Base-by-base conservation (phyloP, 2,329 filamentous ascomycete species). In the Fusarium keratoplasticum region DNA sequence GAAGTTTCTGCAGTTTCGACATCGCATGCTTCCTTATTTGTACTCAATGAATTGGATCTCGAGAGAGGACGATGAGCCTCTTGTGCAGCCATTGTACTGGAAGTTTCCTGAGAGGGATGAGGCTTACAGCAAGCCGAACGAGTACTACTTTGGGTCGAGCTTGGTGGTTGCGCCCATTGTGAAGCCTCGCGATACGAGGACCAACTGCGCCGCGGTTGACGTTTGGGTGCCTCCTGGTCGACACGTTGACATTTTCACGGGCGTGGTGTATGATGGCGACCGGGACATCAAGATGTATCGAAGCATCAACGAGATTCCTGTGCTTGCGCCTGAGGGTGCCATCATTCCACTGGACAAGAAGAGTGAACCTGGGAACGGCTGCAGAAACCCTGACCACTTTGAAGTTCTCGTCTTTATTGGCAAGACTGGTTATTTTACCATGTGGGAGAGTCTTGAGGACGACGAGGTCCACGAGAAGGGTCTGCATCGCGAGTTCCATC, bases 71-170 rank as follows among this genome's bases (percentile, higher is more conserved):
- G 84, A 85, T 47, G 83, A 87, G 59, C 89, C 90, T 0, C 79
- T 92, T 2, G 80, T 92, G 1, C 87, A 89, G 77, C 90, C 90
- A 1, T 84, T 92, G 82, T 92, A 92, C 81, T 92, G 90, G 90
- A 83, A 85, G 50, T 87, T 88, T 69, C 87, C 88, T 0, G 82
- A 85, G 2, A 76, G 79, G 0, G 84, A 88, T 1, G 86, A 88
- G 66, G 89, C 90, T 0, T 92, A 92, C 79, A 74, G 79, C 1
- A 84, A 88, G 1, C 87, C 86, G 0, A 92, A 90, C 71, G 84
- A 91, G 77, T 92, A 88, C 78, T 86, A 85, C 73, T 92, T 92
- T 72, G 90, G 90, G 2, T 84, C 86, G 0, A 83, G 88, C 29
- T 79, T 92, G 16, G 80, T 92, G 5, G 88, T 91, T 0, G 85